Evolutionary conservation across 768 basidiomycete species (phyloP), one percentile per base, ranked within the genome.

Genomic region (Boletales sp.): DNA sequence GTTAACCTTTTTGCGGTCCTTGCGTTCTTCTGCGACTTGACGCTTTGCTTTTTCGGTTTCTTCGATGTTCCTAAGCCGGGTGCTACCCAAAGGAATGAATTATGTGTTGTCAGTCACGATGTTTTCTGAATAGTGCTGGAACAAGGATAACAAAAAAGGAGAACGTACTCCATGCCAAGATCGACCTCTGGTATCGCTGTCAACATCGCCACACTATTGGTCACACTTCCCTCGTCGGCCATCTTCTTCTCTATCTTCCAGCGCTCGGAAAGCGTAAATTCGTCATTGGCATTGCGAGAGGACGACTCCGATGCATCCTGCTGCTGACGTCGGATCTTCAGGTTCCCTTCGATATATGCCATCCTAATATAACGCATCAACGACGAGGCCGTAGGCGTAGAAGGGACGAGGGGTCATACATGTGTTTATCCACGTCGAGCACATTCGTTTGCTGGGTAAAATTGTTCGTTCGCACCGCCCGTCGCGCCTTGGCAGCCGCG

Each of bases 151-250:
- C 21, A 38, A n/a, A 51, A 7, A 14, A 15, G 3, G 3, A 12
- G 34, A 32, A 84, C 91, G 59, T 59, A 97, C 94, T 99, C 94
- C 87, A 98, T 96, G 49, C 96, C 96, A 5, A 99, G 77, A 68
- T 99, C 95, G 9, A 98, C 93, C 64, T 98, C 96, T 0, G 95
- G 96, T 59, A 99, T 98, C 33, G 91, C 93, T 14, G 94, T 97
- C 48, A 99, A 76, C 96, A 98, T 99, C 4, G 90, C 84, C 68
- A 95, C 62, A 58, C 90, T 93, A 56, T 91, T 93, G 13, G 93
- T 91, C 21, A 97, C 93, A 62, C 82, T 96, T 8, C 95, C 96
- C 53, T 94, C 94, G 52, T 96, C 90, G 4, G 79, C 75, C 13
- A 70, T 65, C 53, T 57, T n/a, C n/a, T n/a, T 81, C 41, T 78